phyloP scores from a whole-genome alignment of 2,329 filamentous ascomycete species.

The Zymoseptoria ardabiliae region DNA sequence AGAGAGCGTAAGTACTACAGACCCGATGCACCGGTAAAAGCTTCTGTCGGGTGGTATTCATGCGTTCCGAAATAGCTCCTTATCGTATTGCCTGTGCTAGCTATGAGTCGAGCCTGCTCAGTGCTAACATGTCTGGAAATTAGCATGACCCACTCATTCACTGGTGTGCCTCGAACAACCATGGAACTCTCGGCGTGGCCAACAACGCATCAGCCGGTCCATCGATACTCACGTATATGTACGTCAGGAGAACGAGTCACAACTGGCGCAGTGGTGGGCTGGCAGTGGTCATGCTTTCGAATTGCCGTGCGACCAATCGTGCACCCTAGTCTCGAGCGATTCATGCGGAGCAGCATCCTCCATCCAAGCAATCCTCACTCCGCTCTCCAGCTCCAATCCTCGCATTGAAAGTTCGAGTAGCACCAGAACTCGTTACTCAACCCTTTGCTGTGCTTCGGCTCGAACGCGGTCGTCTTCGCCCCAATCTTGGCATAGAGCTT shows the following conservation, averaged over 20 bases:
- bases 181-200: not conserved
- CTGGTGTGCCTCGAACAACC: not conserved
- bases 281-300: not conserved
- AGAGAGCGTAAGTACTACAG: too few species aligned
- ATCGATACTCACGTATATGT: not conserved
- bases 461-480: slow-evolving; percentile 58
- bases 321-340: not conserved
- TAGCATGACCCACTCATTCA: too few species aligned
- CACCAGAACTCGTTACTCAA: slow-evolving; percentile 76
- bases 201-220: not conserved
- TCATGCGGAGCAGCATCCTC: not conserved
- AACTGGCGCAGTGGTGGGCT: not conserved
- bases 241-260: not conserved
- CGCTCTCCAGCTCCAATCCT: slow-evolving; percentile 21
- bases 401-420: slow-evolving; percentile 69
- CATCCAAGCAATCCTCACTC: not conserved
- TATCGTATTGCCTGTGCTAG: too few species aligned
- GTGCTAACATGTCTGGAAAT: too few species aligned
- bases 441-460: slow-evolving; percentile 61
- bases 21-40: too few species aligned
- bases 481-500: slow-evolving; percentile 62
- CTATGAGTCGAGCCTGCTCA: too few species aligned
- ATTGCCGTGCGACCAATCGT: not conserved
- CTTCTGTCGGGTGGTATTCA: too few species aligned
- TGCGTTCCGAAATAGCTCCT: too few species aligned